Evolutionary conservation across 1,139 yeast genomes (phyloP), one percentile per base, ranked within the genome.

Genomic region (Suhomyces choctaworum): DNA sequence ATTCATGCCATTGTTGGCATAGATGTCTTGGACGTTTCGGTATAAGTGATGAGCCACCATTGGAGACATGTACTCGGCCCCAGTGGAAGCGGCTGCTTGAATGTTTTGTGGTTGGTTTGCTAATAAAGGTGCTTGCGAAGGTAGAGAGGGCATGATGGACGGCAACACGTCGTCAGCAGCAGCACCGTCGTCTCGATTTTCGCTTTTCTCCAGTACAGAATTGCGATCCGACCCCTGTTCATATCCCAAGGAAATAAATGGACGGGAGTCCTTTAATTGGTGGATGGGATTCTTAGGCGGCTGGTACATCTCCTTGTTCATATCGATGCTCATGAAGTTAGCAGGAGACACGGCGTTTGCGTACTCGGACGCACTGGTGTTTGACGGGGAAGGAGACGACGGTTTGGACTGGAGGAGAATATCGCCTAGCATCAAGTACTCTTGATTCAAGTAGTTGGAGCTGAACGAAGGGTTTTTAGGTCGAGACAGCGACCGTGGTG

Each of bases 21-120:
- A 82, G 29, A 82, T 77, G 50, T 82, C 89, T 44, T 76, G 78
- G 0, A 84, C 85, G 1, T 76, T 69, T 50, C 78, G 80, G 42
- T 80, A 77, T 22, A 79, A 58, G 48, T 80, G 81, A 43, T 83
- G 75, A 36, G 80, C 66, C 8, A 74, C 66, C 37, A 79, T 58
- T 3, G 87, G 87, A 4, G 82, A 66, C 3, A 75, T 66, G 49
- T 76, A 76, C 37, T 56, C 61, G 7, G 51, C 46, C 12, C 54
- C 54, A 7, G 55, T 40, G 31, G 54, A 55, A 14, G 42, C 30
- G 7, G 42, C 25, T 7, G 35, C 16, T 9, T 39, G 22, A 14
- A 37, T 37, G 29, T 28, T 31, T 34, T 40, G 36, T 16, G 44
- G 37, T n/a, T 38, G 48, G 20, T 44, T 40, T 7, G 26, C n/a